Conservation (phyloP, 2,329 filamentous ascomycete species). For the Colletotrichum tropicale region DNA sequence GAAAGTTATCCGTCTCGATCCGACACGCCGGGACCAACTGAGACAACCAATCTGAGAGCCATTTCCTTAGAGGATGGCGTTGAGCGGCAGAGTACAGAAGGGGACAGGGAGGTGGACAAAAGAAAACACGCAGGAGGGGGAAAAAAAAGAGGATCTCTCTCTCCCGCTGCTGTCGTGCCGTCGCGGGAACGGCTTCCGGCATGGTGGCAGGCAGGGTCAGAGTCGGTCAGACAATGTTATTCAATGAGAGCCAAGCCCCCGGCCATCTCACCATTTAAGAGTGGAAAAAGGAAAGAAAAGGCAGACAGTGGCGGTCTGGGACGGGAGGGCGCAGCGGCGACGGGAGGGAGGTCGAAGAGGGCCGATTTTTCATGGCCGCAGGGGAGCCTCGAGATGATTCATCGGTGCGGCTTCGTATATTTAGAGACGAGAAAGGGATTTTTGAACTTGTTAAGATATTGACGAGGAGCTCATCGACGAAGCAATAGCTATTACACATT, state of each 20-base stretch:
- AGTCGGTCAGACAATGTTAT: not conserved
- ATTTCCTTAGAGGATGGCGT: not conserved
- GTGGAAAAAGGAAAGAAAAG: conserved; percentile 7
- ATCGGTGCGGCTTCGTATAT: not conserved
- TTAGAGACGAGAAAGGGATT: not conserved
- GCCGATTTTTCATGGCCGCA: not conserved
- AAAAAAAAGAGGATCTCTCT: not conserved
- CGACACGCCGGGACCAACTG: conserved; percentile 1
- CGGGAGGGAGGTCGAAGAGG: not conserved
- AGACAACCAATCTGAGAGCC: not conserved
- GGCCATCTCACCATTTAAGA: not conserved
- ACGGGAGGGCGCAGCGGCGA: conserved; percentile 4
- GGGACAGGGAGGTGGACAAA: not conserved
- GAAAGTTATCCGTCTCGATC: not conserved
- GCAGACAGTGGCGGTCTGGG: conserved; percentile 15
- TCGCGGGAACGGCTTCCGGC: conserved; percentile 8
- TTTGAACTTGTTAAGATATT: not conserved
- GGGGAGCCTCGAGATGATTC: not conserved
- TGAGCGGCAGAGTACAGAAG: not conserved
- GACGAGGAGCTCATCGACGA: not conserved
- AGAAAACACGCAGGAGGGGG: not conserved
- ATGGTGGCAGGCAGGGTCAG: not conserved
- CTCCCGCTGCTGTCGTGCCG: not conserved
- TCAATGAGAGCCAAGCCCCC: not conserved
- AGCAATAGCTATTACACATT: rapidly evolving